Percentiles rank a stretch among this genome's conserved stretches.
Conservation (phyloP, 306 rosid genomes). For the Carpinus fangiana region DNA sequence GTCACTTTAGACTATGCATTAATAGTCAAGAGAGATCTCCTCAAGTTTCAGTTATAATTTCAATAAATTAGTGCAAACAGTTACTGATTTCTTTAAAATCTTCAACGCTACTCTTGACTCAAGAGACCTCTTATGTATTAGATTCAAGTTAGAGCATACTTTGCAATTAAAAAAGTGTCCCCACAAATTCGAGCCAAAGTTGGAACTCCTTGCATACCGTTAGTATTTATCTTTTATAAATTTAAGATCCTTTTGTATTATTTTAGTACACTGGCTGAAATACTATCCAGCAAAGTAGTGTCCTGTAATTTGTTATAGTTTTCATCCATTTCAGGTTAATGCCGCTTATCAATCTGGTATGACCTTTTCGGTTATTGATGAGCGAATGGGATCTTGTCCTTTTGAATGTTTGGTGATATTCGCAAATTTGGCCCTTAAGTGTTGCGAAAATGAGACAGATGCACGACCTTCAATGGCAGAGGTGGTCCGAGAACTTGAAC, state of each 20-base stretch:
- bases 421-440: constrained; percentile 64
- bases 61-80: not conserved
- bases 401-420: constrained; percentile 71
- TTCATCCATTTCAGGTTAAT: constrained; percentile 42
- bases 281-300: not conserved
- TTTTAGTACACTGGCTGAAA: not conserved
- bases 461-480: constrained; percentile 82
- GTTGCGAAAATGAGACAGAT: constrained; percentile 74
- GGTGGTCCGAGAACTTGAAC: constrained; percentile 82
- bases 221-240: not conserved
- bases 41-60: not conserved
- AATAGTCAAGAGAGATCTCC: not conserved
- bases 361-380: constrained; percentile 43
- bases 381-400: constrained; percentile 80
- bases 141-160: not conserved
- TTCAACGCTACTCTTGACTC: not conserved
- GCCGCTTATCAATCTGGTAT: no score
- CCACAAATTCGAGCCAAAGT: no score
- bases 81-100: not conserved
- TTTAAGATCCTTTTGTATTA: not conserved
- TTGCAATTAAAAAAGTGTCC: no score
- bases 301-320: not conserved
- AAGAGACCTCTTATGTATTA: not conserved
- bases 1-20: not conserved
- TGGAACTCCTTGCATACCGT: not conserved